Evolutionary conservation across 345 rosid species (phyloP), one percentile per base, ranked within the genome.

Genomic region (Citrus australasica): DNA sequence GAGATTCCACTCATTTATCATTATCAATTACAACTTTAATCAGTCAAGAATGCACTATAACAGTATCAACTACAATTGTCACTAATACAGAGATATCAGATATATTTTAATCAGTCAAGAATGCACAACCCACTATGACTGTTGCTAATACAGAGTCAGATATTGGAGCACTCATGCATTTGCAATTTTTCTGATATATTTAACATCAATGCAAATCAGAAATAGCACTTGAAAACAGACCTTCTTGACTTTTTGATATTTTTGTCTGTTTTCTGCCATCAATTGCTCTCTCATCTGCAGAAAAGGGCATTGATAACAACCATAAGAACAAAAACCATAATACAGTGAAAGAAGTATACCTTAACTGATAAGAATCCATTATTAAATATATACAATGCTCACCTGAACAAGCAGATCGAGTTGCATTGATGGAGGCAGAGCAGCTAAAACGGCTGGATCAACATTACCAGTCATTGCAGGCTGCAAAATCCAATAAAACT

Each of bases 251-350:
- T 89, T 89, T 79, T 96, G 98, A 88, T 96, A 96, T 81, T 87
- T 89, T 81, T 96, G 97, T 79, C 97, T 86, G 85, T 96, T 96
- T 86, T 94, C 98, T 74, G 97, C 97, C 95, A 96, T 96, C 90
- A 91, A 82, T 75, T 86, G 87, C 87, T 96, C 99, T 85, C 97
- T 90, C 97, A 96, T 94, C 99, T 96, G 80, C 81, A 82, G 40
- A 74, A 67, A 37, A 78, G 28, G 69, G 56, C 38, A 67, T 35
- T 48, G 74, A 65, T 28, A 76, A 61, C 38, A 42, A 82, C 46
- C 22, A 60, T 81, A 51, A 81, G 58, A 48, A 77, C 27, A 28
- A 65, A 73, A 11, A 11, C 6, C 55, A 75, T 11, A 77, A 17
- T 24, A 27, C 21, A 74, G 66, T 22, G 56, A 30, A 48, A 42